Evolutionary conservation across 1,139 yeast species (phyloP), one percentile per base, ranked within the genome.

Genomic region (Keqinozyma sinolaborantium): DNA sequence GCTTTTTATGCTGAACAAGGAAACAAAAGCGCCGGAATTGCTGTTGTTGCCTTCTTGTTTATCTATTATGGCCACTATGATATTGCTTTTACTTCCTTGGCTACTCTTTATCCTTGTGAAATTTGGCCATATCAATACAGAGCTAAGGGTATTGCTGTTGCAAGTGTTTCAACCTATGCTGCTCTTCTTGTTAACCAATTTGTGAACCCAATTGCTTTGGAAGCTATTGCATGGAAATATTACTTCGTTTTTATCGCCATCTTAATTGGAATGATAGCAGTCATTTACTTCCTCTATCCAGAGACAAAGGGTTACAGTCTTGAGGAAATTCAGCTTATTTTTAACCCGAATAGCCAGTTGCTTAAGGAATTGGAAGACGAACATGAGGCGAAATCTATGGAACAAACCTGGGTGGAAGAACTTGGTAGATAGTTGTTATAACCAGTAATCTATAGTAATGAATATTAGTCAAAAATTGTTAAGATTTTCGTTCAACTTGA

Each of bases 141-240:
- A 20, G 42, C 38, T 14, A 33, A 45, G 20, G 51, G 47, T 9
- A 23, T 43, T 13, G 36, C 36, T 5, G 29, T 42, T 7, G 41
- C 36, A 26, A 35, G 33, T 18, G 20, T 43, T 16, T 23, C 34
- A 8, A 30, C 31, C 8, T 18, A 32, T 18, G 30, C 25, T n/a
- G 14, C 30, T 21, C 30, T 29, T 13, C 41, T 68, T 16, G 55
- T 56, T 56, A 68, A 66, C 33, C 64, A 68, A 23, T 72, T 60
- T 44, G 73, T 69, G 32, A 70, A 70, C 44, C 68, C 77, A 3
- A 64, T 72, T 47, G 78, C 76, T 16, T 61, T 73, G 70, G 70
- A 59, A 30, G 61, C 62, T 14, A 64, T 72, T 38, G 57, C 57
- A 25, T 72, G 77, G 77, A 69, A 64, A 45, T 72, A 70, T 53